These are phyloP conservation scores for Eudorina sp. DNA, from an alignment of 139 green algal species.

Conservation along the genomic window DNA sequence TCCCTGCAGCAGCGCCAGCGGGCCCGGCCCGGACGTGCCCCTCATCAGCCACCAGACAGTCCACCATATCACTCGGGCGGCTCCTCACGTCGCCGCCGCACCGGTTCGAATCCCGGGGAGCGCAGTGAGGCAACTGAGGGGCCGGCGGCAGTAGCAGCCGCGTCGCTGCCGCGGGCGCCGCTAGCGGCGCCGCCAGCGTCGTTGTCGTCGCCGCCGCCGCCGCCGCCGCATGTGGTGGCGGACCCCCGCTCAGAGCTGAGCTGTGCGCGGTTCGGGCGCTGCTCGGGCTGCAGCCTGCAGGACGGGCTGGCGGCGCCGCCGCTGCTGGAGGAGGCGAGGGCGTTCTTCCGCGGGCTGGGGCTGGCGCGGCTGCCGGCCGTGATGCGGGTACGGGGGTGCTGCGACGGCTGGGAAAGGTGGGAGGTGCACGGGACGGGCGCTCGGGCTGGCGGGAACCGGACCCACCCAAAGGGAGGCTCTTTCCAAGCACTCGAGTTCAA, in stretches of 20 bases:
- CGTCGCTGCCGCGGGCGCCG: not conserved
- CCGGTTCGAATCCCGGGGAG: no score
- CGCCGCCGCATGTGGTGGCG: no score
- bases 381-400: not conserved
- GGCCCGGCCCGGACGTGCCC: no score
- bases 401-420: not conserved
- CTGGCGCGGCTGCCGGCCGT: conserved; percentile 11
- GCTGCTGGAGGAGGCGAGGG: conserved; percentile 40
- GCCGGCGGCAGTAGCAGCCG: not conserved
- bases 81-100: no score
- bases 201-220: not conserved
- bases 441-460: no score
- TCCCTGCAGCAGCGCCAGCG: no score
- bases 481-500: no score
- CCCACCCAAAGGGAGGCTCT: no score
- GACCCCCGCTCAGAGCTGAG: conserved; percentile 47
- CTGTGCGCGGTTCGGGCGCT: conserved; percentile 70
- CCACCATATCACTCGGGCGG: no score
- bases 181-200: not conserved
- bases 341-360: conserved; percentile 54
- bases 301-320: conserved; percentile 52
- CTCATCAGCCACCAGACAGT: no score
- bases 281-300: conserved; percentile 69
- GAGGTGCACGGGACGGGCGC: not conserved
- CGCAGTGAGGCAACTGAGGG: no score